Evolutionary conservation across 2,329 filamentous ascomycete species (phyloP).

Genomic region (Nothopassalora personata): DNA sequence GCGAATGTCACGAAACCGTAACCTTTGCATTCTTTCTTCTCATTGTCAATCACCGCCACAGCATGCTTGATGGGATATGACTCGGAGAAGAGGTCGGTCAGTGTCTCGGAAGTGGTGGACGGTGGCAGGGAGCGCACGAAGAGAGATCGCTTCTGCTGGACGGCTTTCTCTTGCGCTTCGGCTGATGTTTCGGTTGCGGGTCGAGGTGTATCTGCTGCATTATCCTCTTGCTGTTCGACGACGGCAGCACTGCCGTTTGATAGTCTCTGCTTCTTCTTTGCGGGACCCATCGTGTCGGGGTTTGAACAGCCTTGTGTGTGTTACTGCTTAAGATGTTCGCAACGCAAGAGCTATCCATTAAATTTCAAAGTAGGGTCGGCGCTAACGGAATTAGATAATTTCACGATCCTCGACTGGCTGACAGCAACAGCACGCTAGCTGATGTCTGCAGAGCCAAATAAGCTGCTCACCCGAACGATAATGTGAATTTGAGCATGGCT

Average conservation of each 20-base stretch:
- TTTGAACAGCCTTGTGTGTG: not conserved
- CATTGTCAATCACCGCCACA: slow-evolving; percentile 79
- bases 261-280: slow-evolving; percentile 30
- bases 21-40: slow-evolving; percentile 81
- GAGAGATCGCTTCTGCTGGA: slow-evolving; percentile 48
- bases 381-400: not conserved
- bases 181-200: slow-evolving; percentile 4
- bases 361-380: not conserved
- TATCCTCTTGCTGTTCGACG: slow-evolving; percentile 12
- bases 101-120: slow-evolving; percentile 69
- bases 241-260: slow-evolving; percentile 25
- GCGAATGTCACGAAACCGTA: slow-evolving; percentile 97
- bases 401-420: not conserved
- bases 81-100: slow-evolving; percentile 88
- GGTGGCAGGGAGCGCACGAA: slow-evolving; percentile 85
- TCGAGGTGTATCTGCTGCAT: not conserved
- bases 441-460: not conserved
- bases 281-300: slow-evolving; percentile 24
- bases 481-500: no score
- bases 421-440: not conserved
- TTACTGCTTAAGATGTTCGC: not conserved
- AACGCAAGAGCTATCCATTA: not conserved
- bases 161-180: slow-evolving; percentile 17
- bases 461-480: no score
- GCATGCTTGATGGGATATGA: slow-evolving; percentile 94